phyloP scores from a whole-genome alignment of 2,329 filamentous ascomycete genomes.

The Cercospora canescens region DNA sequence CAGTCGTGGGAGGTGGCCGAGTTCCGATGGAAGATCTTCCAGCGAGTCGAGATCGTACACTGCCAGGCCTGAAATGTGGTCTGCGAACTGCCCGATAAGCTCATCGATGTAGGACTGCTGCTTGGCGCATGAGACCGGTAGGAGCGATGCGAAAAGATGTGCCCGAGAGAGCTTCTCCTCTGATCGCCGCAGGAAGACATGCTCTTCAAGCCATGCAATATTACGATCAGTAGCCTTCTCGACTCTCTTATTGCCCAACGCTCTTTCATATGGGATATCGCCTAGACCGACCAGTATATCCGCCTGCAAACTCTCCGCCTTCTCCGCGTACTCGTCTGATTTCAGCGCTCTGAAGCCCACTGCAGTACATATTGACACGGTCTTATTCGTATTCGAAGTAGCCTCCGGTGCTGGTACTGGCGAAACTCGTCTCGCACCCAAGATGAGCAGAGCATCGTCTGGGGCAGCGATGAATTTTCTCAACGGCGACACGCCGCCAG shows the following conservation, averaged over 20 bases:
- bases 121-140: conserved; percentile 71
- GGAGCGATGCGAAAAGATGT: conserved; percentile 64
- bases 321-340: conserved; percentile 67
- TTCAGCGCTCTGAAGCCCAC: conserved; percentile 77
- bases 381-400: conserved; percentile 53
- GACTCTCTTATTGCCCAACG: conserved; percentile 61
- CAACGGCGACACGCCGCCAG: conserved; percentile 57
- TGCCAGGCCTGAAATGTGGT: conserved; percentile 67
- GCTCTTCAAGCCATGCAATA: conserved; percentile 74
- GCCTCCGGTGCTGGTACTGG: conserved; percentile 69
- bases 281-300: conserved; percentile 79
- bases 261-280: conserved; percentile 65
- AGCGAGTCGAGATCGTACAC: conserved; percentile 74
- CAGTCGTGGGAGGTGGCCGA: conserved; percentile 69
- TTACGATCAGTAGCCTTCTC: conserved; percentile 84
- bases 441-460: conserved; percentile 63
- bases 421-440: conserved; percentile 76
- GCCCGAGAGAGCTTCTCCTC: conserved; percentile 32
- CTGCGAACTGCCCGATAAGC: conserved; percentile 63
- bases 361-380: conserved; percentile 78
- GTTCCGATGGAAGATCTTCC: conserved; percentile 61
- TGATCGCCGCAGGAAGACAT: conserved; percentile 47
- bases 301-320: conserved; percentile 65
- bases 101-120: conserved; percentile 80
- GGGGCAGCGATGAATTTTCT: conserved; percentile 76